phyloP scores from a whole-genome alignment of 805 yeast species.

The Spathaspora sp. region DNA sequence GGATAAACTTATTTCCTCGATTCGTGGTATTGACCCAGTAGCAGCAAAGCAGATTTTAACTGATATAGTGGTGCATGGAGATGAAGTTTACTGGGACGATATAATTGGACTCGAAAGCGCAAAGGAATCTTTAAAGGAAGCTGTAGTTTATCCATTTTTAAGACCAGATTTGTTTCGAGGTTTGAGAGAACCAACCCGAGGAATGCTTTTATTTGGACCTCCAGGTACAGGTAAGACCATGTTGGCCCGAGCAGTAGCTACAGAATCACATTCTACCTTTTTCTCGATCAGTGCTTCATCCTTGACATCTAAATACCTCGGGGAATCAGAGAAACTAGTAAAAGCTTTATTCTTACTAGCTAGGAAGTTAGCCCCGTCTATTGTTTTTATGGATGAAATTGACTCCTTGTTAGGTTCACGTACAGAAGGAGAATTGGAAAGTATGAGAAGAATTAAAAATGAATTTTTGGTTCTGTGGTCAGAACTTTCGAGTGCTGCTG shows the following conservation, averaged over 20 bases:
- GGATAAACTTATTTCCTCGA: conserved; percentile 39
- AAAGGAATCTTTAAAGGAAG: conserved; percentile 83
- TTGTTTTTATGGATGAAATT: conserved; percentile 93
- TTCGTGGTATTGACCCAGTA: conserved; percentile 69
- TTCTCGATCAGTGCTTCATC: conserved; percentile 90
- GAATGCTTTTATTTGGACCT: conserved; percentile 96
- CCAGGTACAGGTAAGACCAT: conserved; percentile 99
- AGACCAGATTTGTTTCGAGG: conserved; percentile 92
- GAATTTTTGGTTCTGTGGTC: conserved; percentile 96
- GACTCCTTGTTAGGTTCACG: conserved; percentile 85
- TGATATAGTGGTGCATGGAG: conserved; percentile 87
- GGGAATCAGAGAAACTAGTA: conserved; percentile 92
- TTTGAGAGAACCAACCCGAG: conserved; percentile 88
- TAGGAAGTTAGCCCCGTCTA: conserved; percentile 81
- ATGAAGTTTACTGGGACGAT: conserved; percentile 92
- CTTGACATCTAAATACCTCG: conserved; percentile 80
- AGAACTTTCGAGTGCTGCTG: conserved; percentile 83
- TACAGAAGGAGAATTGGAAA: conserved; percentile 76
- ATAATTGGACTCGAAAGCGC: conserved; percentile 91
- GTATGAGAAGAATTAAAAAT: conserved; percentile 84
- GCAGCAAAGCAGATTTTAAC: conserved; percentile 83
- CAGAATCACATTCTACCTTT: conserved; percentile 89
- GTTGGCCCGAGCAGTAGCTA: conserved; percentile 96
- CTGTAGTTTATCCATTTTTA: conserved; percentile 92
- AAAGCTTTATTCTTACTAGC: conserved; percentile 85